A percentile compares a stretch with the other conserved stretches of the same genome.
phyloP scores from a whole-genome alignment of 305 asterid genomes.

The Solanum hybrid region DNA sequence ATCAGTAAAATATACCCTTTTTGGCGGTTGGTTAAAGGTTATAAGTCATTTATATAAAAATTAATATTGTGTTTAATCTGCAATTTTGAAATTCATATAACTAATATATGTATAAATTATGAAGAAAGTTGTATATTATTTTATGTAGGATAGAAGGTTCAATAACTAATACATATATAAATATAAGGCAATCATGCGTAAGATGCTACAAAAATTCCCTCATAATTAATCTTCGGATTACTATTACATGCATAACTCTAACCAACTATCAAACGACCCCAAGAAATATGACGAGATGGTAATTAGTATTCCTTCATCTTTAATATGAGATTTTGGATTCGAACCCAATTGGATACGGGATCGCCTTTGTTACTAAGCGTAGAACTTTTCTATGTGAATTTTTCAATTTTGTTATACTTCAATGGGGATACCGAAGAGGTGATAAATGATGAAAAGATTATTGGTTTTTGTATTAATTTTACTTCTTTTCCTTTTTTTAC shows the following conservation, averaged over 20 bases:
- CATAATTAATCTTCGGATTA: neutral
- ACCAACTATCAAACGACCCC: neutral
- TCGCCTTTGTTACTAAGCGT: neutral
- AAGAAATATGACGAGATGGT: rapidly evolving
- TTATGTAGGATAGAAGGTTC: neutral
- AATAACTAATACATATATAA: neutral
- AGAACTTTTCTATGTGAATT: no score
- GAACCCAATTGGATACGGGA: no score
- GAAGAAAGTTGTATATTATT: neutral
- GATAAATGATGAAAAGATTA: neutral
- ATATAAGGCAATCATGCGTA: neutral
- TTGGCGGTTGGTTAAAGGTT: neutral
- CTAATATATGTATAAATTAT: neutral
- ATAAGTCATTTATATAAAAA: neutral
- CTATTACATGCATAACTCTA: rapidly evolving
- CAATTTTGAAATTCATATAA: neutral
- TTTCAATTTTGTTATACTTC: neutral
- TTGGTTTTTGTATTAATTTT: neutral
- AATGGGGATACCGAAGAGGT: neutral
- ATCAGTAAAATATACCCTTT: neutral
- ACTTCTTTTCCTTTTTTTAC: slow-evolving; percentile 4
- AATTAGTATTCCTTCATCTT: neutral
- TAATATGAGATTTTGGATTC: neutral
- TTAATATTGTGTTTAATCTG: neutral
- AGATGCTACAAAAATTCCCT: neutral